Base-by-base conservation (phyloP, 768 basidiomycete genomes). In the Agaricus bisporus region DNA sequence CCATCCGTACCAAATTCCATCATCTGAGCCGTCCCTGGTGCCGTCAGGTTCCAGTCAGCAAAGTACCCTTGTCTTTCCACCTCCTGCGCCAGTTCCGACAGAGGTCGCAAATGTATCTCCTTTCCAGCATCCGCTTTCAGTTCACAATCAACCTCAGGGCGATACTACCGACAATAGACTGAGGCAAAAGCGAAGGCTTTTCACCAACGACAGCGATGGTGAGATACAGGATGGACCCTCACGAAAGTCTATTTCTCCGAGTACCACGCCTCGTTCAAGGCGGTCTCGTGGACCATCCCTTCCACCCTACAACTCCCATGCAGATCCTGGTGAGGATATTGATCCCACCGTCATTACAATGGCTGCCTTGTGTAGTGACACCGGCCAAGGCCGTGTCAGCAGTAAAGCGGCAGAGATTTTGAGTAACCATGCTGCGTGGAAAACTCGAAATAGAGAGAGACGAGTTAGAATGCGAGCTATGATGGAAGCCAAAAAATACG, bases 271-370 rank as follows among this genome's bases (percentile, higher is more conserved):
- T 28, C 62, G 64, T 26, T 71, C 74, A 43, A 78, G 73, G 60
- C 64, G 57, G n/a, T 63, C 66, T 20, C 71, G 79, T 17, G 74
- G 70, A 36, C 76, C 78, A 2, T 77, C 80, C 7, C 69, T 78
- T 6, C 81, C 82, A 14, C 74, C 71, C 0, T 85, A 80, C 56
- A 81, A 84, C 63, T 70, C 76, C 22, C 71, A 76, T 49, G 81
- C 80, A 0, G 79, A 81, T 63, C 83, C 86, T 4, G 88, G 88
- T 18, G 87, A 88, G 62, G 83, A 86, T 32, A 69, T 91, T 44
- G 89, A 91, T 59, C 89, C 89, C n/a, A 91, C 88, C 0, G 71
- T 79, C 7, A 71, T 88, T n/a, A 91, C 88, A 5, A 91, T 91
- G 89, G 86, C 88, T 14, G 67, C 81, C 0, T 73, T 91, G 4